Conservation (phyloP, 1,284 basidiomycete genomes). For the Cystobasidiaceae sp. region DNA sequence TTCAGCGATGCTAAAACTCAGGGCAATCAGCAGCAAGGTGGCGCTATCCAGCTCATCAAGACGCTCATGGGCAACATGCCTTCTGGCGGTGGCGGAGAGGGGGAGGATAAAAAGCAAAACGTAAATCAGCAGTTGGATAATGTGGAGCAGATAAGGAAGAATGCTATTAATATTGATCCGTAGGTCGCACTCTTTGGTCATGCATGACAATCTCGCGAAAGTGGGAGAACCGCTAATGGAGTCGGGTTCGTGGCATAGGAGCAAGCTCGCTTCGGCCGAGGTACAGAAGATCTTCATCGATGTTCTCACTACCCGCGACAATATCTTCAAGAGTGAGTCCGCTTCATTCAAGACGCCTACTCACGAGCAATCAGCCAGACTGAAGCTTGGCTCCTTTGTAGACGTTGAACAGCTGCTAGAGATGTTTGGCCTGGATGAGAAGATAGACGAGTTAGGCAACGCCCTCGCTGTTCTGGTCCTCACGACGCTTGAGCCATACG, state of each 20-base stretch:
- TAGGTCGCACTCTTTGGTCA: too few relatives aligned
- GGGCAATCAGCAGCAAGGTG: background rate
- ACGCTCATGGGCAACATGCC: slow-evolving; percentile 15
- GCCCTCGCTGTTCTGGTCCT: slow-evolving; percentile 17
- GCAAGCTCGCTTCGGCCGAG: slow-evolving; percentile 11
- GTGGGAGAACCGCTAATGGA: background rate
- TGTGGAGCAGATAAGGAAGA: slow-evolving; percentile 14
- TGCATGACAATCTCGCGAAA: background rate
- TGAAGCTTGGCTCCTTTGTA: background rate
- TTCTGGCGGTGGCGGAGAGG: background rate
- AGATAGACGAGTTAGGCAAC: slow-evolving; percentile 25
- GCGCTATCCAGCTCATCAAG: background rate
- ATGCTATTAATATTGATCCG: slow-evolving; percentile 23
- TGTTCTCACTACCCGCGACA: slow-evolving; percentile 17
- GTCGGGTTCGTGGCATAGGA: background rate
- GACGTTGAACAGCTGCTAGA: slow-evolving; percentile 22
- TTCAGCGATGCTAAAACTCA: slow-evolving; percentile 18
- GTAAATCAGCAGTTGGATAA: slow-evolving; percentile 7
- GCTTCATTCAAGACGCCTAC: background rate
- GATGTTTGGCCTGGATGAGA: slow-evolving; percentile 6
- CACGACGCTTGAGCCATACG: slow-evolving; percentile 27
- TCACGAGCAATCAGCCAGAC: background rate
- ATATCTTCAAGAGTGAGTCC: slow-evolving; percentile 26
- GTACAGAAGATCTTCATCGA: slow-evolving; percentile 29
- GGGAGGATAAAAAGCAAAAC: background rate